Conservation (phyloP, 257 asterid genomes). For the Solanum microdontum region DNA sequence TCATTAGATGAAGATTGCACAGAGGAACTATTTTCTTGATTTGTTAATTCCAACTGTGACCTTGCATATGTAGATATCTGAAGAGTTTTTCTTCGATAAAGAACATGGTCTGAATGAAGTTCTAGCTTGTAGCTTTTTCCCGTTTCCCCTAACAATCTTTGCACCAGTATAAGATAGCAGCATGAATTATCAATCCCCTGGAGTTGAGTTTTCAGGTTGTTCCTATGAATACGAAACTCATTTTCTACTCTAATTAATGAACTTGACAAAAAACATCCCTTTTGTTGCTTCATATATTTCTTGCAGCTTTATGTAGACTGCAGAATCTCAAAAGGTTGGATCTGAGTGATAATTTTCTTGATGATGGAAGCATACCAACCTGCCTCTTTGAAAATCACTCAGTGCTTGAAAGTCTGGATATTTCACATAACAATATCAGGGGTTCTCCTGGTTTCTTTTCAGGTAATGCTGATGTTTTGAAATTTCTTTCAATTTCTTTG, state of each 20-base stretch:
- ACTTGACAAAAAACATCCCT: not conserved
- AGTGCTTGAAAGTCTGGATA: not conserved
- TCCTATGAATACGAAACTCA: not conserved
- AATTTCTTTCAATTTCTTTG: not conserved
- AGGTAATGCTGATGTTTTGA: not conserved
- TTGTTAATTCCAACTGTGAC: not conserved
- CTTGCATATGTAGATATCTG: not conserved
- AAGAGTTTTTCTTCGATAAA: not conserved
- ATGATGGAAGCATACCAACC: not conserved
- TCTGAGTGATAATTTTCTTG: not conserved
- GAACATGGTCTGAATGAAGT: not conserved
- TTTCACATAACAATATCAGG: not conserved
- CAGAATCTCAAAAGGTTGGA: not conserved
- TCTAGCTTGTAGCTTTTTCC: not conserved
- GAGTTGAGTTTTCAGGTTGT: not conserved
- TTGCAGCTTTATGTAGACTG: not conserved
- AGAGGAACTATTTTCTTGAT: not conserved
- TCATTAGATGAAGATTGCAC: not conserved
- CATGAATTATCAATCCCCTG: not conserved
- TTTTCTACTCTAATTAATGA: not conserved
- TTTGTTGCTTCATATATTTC: not conserved
- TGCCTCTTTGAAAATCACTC: not conserved
- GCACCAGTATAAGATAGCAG: not conserved
- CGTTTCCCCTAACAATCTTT: not conserved
- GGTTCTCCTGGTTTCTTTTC: not conserved